A percentile compares a stretch with the other conserved stretches of the same genome.
Conservation (phyloP, 495 filamentous ascomycete genomes). For the Hypoxylon fragiforme region DNA sequence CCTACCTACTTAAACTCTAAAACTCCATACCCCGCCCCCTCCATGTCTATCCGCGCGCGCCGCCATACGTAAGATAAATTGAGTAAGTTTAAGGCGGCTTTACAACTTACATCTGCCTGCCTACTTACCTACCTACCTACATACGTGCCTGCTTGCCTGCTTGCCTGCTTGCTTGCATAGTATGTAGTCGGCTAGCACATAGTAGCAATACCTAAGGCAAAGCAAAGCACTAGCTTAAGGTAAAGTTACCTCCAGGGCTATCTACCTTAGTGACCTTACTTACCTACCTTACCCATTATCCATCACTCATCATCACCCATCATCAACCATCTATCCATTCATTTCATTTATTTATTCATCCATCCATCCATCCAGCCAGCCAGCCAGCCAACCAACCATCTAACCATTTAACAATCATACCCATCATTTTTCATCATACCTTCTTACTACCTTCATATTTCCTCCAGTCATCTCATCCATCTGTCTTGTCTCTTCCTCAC, state of each 20-base stretch:
- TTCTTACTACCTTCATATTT: background rate
- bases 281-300: background rate
- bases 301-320: background rate
- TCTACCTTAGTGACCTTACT: no score
- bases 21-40: slow-evolving; percentile 30
- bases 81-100: slow-evolving; percentile 22
- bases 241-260: no score
- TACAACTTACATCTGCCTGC: background rate
- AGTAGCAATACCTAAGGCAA: no score
- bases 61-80: slow-evolving; percentile 17
- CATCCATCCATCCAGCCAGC: background rate
- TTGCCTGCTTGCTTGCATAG: no score
- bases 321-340: background rate
- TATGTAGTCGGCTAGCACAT: no score
- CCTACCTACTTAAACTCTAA: background rate
- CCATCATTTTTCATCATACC: background rate
- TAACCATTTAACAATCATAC: background rate
- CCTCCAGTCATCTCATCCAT: background rate
- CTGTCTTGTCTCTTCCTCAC: background rate
- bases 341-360: background rate
- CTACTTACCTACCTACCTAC: background rate
- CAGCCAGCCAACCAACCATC: background rate
- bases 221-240: no score
- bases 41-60: slow-evolving; percentile 15
- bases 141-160: background rate